Evolutionary conservation across 805 yeast species (phyloP).

Genomic region (Pichia phayaonensis): DNA sequence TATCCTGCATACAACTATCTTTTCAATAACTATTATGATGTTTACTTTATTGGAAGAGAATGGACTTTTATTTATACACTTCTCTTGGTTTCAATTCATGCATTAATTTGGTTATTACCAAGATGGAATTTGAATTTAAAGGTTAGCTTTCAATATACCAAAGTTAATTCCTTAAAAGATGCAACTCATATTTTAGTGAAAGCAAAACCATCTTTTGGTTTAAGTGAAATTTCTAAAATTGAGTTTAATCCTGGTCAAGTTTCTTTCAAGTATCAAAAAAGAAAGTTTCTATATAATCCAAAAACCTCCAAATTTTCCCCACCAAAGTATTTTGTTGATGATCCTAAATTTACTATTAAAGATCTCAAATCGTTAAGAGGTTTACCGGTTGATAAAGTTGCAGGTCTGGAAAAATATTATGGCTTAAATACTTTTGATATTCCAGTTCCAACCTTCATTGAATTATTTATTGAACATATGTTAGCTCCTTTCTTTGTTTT

Average conservation of each 20-base stretch:
- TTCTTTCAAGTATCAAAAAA: conserved; percentile 83
- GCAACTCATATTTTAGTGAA: conserved; percentile 70
- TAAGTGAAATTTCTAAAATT: conserved; percentile 70
- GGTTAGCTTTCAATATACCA: conserved; percentile 57
- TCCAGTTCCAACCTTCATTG: conserved; percentile 87
- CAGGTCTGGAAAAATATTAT: conserved; percentile 45
- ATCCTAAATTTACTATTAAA: conserved; percentile 47
- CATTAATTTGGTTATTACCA: conserved; percentile 81
- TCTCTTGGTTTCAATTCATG: conserved; percentile 62
- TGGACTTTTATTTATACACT: conserved; percentile 93
- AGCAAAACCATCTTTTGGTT: conserved; percentile 82
- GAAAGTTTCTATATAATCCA: conserved; percentile 70
- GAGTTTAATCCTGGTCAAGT: conserved; percentile 45
- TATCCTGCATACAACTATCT: conserved; percentile 69
- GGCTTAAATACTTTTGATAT: conserved; percentile 89
- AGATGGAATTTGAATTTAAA: conserved; percentile 79
- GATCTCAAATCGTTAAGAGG: conserved; percentile 43
- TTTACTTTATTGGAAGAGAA: conserved; percentile 78
- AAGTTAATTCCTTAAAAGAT: conserved; percentile 43
- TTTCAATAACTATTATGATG: conserved; percentile 64
- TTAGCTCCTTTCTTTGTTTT: conserved; percentile 97
- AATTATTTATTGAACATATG: conserved; percentile 93
- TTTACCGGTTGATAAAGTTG: conserved; percentile 25
- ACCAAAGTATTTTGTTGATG: conserved; percentile 73
- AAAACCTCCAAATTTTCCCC: conserved; percentile 57